A percentile compares a stretch with the other conserved stretches of the same genome.
phyloP scores from a whole-genome alignment of 1,284 basidiomycete species.

The Ustilago trichophora region DNA sequence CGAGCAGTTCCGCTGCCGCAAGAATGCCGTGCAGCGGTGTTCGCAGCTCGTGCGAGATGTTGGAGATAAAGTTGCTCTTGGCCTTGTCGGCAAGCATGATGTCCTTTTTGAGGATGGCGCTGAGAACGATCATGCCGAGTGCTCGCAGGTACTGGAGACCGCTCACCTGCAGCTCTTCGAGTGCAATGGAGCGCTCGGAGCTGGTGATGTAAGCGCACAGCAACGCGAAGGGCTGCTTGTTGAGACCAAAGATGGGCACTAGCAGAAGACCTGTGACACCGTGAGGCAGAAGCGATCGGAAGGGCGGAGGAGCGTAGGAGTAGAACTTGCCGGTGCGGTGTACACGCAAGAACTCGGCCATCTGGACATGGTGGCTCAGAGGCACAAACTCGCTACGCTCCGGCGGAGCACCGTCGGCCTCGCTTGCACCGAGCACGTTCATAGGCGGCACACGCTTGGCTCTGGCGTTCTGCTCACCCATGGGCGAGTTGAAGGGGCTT shows the following conservation, averaged over 20 bases:
- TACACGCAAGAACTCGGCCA: slow-evolving; percentile 59
- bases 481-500: slow-evolving; percentile 20
- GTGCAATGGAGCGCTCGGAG: slow-evolving; percentile 81
- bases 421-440: slow-evolving; percentile 58
- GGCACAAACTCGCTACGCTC: slow-evolving; percentile 53
- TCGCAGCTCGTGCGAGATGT: slow-evolving; percentile 85
- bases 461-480: slow-evolving; percentile 19
- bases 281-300: slow-evolving; percentile 56
- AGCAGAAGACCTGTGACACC: slow-evolving; percentile 49
- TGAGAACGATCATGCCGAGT: slow-evolving; percentile 89
- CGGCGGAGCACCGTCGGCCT: slow-evolving; percentile 30
- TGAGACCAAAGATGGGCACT: slow-evolving; percentile 89
- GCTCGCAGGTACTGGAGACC: slow-evolving; percentile 90
- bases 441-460: slow-evolving; percentile 58
- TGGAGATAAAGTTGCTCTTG: slow-evolving; percentile 85
- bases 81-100: slow-evolving; percentile 95
- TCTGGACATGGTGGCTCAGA: slow-evolving; percentile 52
- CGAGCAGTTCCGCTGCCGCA: slow-evolving; percentile 86
- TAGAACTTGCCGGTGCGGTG: slow-evolving; percentile 56
- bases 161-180: slow-evolving; percentile 75
- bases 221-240: slow-evolving; percentile 88
- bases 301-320: slow-evolving; percentile 50
- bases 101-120: slow-evolving; percentile 87
- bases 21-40: slow-evolving; percentile 72
- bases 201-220: slow-evolving; percentile 84